phyloP scores from a whole-genome alignment of 352 stramenopile genomes.

The Pythium insidiosum region DNA sequence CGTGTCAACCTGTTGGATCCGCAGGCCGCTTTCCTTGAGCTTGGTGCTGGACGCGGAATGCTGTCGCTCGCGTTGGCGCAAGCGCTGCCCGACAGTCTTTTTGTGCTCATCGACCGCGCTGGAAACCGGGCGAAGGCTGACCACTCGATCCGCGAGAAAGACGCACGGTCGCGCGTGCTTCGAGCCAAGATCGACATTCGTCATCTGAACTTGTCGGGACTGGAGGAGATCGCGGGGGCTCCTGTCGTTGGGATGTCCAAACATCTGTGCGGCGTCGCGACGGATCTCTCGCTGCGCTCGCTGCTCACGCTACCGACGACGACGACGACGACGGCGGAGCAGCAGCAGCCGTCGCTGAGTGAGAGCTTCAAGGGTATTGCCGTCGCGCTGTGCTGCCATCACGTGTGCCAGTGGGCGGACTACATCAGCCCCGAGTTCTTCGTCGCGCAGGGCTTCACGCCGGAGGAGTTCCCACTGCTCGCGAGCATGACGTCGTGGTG shows the following conservation, averaged over 20 bases:
- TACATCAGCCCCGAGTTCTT: slow-evolving; percentile 68
- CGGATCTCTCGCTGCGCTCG: slow-evolving; percentile 66
- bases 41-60: slow-evolving; percentile 72
- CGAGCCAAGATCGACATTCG: slow-evolving; percentile 83
- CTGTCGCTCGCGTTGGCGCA: slow-evolving; percentile 72
- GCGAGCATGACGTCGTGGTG: slow-evolving; percentile 73
- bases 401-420: slow-evolving; percentile 65
- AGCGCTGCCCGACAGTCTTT: slow-evolving; percentile 45
- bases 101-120: slow-evolving; percentile 70
- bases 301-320: slow-evolving; percentile 38
- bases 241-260: slow-evolving; percentile 80
- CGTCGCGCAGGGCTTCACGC: slow-evolving; percentile 36
- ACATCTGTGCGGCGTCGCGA: slow-evolving; percentile 77
- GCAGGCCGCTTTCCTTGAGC: slow-evolving; percentile 46
- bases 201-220: slow-evolving; percentile 66
- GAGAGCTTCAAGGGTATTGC: slow-evolving; percentile 58
- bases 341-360: too few species aligned
- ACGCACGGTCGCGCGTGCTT: slow-evolving; percentile 20
- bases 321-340: neutral
- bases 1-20: slow-evolving; percentile 35
- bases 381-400: slow-evolving; percentile 75
- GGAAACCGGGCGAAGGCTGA: slow-evolving; percentile 71
- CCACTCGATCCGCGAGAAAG: slow-evolving; percentile 37
- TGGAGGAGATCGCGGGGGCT: slow-evolving; percentile 37
- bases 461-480: slow-evolving; percentile 50